A percentile compares a stretch with the other conserved stretches of the same genome.
phyloP scores from a whole-genome alignment of 345 rosid species.

The Eucalyptus fibrosa region DNA sequence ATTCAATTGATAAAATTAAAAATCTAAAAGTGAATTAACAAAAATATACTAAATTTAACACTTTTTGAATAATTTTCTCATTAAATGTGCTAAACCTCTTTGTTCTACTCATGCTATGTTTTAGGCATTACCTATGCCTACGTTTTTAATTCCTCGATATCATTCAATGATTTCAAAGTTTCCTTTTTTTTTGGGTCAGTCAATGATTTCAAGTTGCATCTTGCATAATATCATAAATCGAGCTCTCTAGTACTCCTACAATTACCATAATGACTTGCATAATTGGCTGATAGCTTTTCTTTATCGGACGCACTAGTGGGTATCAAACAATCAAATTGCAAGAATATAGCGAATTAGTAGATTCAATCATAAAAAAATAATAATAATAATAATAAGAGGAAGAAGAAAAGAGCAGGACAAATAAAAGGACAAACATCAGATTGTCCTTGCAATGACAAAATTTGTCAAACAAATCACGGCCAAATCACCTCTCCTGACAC shows the following conservation, averaged over 20 bases:
- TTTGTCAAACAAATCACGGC: not conserved
- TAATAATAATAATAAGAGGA: accelerated
- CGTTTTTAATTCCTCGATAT: not conserved
- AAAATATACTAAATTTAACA: too few species aligned
- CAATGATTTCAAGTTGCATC: not conserved
- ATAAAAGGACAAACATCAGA: not conserved
- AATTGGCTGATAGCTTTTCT: not conserved
- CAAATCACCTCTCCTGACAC: not conserved
- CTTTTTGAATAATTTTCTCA: not conserved
- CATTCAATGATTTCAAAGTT: not conserved
- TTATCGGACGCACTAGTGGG: not conserved
- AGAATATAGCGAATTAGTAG: not conserved
- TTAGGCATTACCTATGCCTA: not conserved
- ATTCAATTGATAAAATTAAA: too few species aligned
- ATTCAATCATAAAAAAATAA: not conserved
- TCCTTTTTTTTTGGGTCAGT: not conserved
- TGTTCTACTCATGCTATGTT: not conserved
- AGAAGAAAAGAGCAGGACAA: not conserved
- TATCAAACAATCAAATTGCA: not conserved
- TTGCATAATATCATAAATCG: not conserved
- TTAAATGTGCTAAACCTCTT: not conserved
- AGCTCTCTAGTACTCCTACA: not conserved
- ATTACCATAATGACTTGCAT: not conserved
- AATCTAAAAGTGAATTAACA: accelerated
- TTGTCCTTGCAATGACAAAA: not conserved